These are phyloP conservation scores for Zarea fungicola DNA, from an alignment of 2,329 filamentous ascomycete species.

Conservation along the genomic window DNA sequence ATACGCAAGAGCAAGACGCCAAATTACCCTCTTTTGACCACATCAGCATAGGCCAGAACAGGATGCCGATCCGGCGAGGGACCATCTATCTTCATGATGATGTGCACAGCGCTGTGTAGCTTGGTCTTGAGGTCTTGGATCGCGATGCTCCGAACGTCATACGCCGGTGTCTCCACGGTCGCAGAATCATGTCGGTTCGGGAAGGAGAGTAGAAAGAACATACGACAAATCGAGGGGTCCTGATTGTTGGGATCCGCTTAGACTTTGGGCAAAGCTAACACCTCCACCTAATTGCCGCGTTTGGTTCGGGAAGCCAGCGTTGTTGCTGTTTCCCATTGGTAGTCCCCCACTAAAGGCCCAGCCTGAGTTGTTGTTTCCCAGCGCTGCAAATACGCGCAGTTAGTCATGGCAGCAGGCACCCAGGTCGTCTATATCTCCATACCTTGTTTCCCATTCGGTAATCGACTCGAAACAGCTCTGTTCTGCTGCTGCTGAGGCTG, in stretches of 20 bases:
- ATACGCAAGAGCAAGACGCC: not conserved
- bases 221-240: conserved; percentile 62
- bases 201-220: conserved; percentile 33
- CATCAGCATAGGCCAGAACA: conserved; percentile 24
- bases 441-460: conserved; percentile 64
- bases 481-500: conserved; percentile 31
- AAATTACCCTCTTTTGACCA: conserved; percentile 28
- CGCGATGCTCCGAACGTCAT: not conserved
- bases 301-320: conserved; percentile 40
- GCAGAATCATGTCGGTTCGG: not conserved
- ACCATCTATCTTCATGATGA: conserved; percentile 5
- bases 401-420: conserved; percentile 2
- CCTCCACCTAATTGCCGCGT: conserved; percentile 52
- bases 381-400: conserved; percentile 13
- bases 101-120: not conserved
- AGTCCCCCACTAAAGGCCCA: conserved; percentile 60
- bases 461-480: conserved; percentile 50
- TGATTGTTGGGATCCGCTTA: conserved; percentile 57
- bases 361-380: conserved; percentile 47
- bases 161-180: not conserved
- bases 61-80: conserved; percentile 2
- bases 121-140: not conserved
- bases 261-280: conserved; percentile 62
- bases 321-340: conserved; percentile 52
- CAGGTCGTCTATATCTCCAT: conserved; percentile 19